A percentile compares a stretch with the other conserved stretches of the same genome.
phyloP scores from a whole-genome alignment of 331 rosid genomes.

The Pyrus hybrid region DNA sequence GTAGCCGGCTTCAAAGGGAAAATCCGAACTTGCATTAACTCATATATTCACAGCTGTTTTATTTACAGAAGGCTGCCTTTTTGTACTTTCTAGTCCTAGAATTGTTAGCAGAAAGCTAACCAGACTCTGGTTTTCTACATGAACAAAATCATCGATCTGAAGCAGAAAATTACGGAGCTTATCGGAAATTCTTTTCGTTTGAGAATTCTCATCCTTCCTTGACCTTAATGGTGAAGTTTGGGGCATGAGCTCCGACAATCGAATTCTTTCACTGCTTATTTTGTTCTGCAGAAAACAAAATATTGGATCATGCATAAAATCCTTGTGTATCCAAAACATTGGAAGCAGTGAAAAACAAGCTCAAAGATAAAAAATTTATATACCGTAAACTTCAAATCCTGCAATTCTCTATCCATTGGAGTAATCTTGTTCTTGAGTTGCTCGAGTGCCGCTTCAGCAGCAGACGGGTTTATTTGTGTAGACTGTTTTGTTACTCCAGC shows the following conservation, averaged over 20 bases:
- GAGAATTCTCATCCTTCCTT: constrained; percentile 43
- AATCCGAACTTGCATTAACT: constrained; percentile 5
- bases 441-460: constrained; percentile 71
- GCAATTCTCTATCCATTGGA: constrained; percentile 57
- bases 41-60: constrained; percentile 6
- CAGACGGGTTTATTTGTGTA: constrained; percentile 45
- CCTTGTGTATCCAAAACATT: no score
- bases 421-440: constrained; percentile 43
- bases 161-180: constrained; percentile 59
- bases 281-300: constrained; percentile 37
- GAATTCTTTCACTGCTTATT: constrained; percentile 49
- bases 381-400: constrained; percentile 75
- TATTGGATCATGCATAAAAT: background rate
- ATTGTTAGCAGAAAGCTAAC: constrained; percentile 15
- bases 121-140: background rate
- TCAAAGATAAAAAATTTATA: background rate
- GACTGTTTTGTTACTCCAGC: constrained; percentile 68
- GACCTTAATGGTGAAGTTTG: constrained; percentile 52
- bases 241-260: constrained; percentile 59
- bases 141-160: constrained; percentile 51
- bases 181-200: constrained; percentile 37
- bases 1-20: background rate
- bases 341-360: background rate
- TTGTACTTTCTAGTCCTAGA: background rate
- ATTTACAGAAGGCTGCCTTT: constrained; percentile 24